These are phyloP conservation scores for Sporothrix pseudoabietina DNA, from an alignment of 2,329 filamentous ascomycete genomes.

Conservation along the genomic window DNA sequence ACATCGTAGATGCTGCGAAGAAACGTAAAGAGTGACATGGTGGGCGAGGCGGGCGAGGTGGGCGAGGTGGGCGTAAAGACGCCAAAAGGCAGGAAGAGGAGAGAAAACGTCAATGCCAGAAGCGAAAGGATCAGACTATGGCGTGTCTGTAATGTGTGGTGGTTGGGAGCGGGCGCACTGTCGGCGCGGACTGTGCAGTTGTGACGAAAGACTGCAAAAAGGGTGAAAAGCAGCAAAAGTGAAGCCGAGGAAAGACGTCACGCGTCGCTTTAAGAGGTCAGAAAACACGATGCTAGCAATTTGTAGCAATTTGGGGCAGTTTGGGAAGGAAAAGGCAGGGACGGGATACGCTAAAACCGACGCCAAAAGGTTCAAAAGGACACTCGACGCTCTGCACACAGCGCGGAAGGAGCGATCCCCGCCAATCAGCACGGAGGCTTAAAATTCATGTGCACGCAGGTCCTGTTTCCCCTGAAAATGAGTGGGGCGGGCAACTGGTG, in stretches of 20 bases:
- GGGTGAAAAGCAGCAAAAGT: not conserved
- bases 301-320: not conserved
- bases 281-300: conserved; percentile 11
- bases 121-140: conserved; percentile 26
- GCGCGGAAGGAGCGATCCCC: conserved; percentile 21
- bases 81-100: not conserved
- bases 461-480: conserved; percentile 23
- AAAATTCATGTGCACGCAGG: not conserved
- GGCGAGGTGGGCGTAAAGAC: not conserved
- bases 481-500: not conserved
- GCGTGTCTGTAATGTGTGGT: not conserved
- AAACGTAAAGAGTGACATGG: conserved; percentile 46
- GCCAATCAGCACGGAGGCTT: conserved; percentile 28
- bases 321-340: not conserved
- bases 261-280: conserved; percentile 15
- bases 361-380: not conserved
- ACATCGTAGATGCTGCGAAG: conserved; percentile 56
- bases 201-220: not conserved
- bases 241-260: conserved; percentile 22
- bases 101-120: not conserved
- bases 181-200: not conserved
- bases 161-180: not conserved
- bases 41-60: conserved; percentile 19
- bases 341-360: not conserved
- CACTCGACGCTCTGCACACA: not conserved